phyloP scores from a whole-genome alignment of 371 early-diverging fungal genomes.

The Syncephalastrum sp. region DNA sequence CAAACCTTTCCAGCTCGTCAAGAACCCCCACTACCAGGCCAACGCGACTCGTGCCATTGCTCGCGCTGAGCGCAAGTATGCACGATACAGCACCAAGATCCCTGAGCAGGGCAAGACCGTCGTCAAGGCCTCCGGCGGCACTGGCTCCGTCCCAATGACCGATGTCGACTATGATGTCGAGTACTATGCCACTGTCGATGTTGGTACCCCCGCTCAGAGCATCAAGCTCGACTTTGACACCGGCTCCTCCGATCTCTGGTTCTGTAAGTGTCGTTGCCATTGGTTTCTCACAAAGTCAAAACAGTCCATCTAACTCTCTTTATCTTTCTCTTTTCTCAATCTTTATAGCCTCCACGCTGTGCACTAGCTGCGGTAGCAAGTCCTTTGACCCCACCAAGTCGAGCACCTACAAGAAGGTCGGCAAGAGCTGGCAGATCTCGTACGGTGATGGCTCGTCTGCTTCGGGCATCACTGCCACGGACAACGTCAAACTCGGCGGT shows the following conservation, averaged over 20 bases:
- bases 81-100: conserved; percentile 4
- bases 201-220: conserved; percentile 69
- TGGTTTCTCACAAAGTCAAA: background rate
- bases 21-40: conserved; percentile 15
- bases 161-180: conserved; percentile 23
- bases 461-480: conserved; percentile 33
- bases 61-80: conserved; percentile 19
- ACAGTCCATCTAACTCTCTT: conserved; percentile 11
- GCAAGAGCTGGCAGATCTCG: conserved; percentile 28
- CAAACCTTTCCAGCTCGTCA: conserved; percentile 7
- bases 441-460: conserved; percentile 48
- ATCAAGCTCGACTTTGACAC: conserved; percentile 72
- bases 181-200: conserved; percentile 57
- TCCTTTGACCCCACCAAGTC: conserved; percentile 9
- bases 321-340: background rate
- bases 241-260: conserved; percentile 69
- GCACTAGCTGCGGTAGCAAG: conserved; percentile 11
- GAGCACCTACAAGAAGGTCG: conserved; percentile 23
- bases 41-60: conserved; percentile 14
- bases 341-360: conserved; percentile 6
- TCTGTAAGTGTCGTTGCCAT: conserved; percentile 19
- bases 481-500: conserved; percentile 40
- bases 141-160: conserved; percentile 17
- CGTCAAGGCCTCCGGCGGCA: conserved; percentile 2
- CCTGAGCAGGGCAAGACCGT: conserved; percentile 1